Evolutionary conservation across 106 monocot genomes (phyloP).

Genomic region (Chionographis japonica): DNA sequence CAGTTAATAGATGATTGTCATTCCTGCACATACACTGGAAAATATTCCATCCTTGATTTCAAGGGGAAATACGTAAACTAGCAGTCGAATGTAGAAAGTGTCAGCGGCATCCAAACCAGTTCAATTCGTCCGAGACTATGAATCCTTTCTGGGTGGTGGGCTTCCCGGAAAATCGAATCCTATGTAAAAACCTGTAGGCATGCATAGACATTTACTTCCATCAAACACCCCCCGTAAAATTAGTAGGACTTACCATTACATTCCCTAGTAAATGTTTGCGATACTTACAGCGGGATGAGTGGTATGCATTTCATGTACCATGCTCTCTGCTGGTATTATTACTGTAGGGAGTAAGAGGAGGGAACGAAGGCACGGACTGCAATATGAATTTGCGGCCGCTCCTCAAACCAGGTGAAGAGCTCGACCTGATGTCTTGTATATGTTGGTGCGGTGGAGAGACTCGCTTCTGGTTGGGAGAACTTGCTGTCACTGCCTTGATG

Average conservation of each 20-base stretch:
- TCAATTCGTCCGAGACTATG: too few relatives aligned
- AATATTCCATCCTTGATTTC: too few relatives aligned
- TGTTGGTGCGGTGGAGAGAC: conserved; percentile 42
- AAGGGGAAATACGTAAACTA: too few relatives aligned
- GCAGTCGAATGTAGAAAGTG: too few relatives aligned
- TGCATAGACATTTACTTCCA: too few relatives aligned
- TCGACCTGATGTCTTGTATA: conserved; percentile 4
- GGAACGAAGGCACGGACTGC: conserved; percentile 52
- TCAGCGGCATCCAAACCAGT: too few relatives aligned
- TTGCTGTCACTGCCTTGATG: conserved; percentile 18
- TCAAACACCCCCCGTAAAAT: neutral
- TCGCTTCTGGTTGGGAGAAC: conserved; percentile 61
- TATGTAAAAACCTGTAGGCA: too few relatives aligned
- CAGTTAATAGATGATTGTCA: too few relatives aligned
- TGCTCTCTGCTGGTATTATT: conserved; percentile 13
- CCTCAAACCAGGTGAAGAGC: conserved; percentile 29
- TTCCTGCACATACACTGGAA: too few relatives aligned
- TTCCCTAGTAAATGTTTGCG: too few relatives aligned
- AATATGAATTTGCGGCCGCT: conserved; percentile 41
- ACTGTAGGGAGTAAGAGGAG: conserved; percentile 54
- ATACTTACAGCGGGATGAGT: neutral
- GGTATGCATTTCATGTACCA: conserved; percentile 1
- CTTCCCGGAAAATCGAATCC: too few relatives aligned
- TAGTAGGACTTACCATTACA: neutral
- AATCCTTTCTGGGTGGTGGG: too few relatives aligned